A percentile compares a stretch with the other conserved stretches of the same genome.
These are phyloP conservation scores for Annulohypoxylon bovei DNA, from an alignment of 495 filamentous ascomycete species.

Conservation along the genomic window DNA sequence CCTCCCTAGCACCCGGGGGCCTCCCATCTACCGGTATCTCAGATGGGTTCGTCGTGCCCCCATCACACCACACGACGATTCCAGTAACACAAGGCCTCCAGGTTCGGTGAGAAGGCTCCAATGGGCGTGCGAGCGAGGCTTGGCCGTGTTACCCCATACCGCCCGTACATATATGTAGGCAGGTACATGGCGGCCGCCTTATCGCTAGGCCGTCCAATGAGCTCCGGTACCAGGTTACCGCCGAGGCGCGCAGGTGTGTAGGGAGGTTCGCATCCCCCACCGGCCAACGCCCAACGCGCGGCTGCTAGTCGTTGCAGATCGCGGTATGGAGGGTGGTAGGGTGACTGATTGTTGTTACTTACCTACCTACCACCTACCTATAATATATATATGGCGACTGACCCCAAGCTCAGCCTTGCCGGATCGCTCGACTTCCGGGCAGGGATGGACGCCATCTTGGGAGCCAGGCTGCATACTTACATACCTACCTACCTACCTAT, in stretches of 20 bases:
- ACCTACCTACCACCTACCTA: no score
- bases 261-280: neutral
- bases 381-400: neutral
- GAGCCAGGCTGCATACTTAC: neutral
- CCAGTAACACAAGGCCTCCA: neutral
- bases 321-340: neutral
- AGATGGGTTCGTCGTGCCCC: neutral
- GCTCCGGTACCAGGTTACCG: neutral
- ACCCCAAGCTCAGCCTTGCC: constrained; percentile 4
- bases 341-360: neutral
- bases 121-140: neutral
- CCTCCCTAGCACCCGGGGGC: neutral
- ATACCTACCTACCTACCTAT: neutral
- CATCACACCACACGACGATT: neutral
- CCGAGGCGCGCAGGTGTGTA: neutral
- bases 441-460: neutral
- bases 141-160: neutral
- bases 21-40: neutral
- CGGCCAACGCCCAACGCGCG: neutral
- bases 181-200: neutral
- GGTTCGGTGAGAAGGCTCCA: neutral
- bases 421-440: neutral
- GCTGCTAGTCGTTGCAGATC: constrained; percentile 8
- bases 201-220: neutral
- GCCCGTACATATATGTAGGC: neutral